phyloP scores from a whole-genome alignment of 2,329 filamentous ascomycete genomes.

The Metarhizium anisopliae region DNA sequence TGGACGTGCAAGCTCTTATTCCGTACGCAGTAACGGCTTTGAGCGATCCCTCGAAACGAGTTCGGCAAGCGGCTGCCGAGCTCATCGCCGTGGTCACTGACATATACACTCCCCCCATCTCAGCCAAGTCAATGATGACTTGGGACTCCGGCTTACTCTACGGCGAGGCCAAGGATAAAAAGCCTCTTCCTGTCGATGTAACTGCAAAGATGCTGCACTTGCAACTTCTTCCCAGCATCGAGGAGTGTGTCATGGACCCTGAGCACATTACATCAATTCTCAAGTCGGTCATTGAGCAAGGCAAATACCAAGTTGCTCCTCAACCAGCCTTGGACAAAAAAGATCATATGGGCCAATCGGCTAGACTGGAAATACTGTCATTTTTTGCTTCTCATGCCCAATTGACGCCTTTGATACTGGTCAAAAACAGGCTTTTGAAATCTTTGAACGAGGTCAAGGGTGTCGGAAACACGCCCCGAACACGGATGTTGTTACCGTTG shows the following conservation, averaged over 20 bases:
- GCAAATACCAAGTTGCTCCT: slow-evolving; percentile 27
- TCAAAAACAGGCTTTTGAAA: slow-evolving; percentile 65
- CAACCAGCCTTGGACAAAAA: slow-evolving; percentile 39
- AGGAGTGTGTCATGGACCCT: slow-evolving; percentile 78
- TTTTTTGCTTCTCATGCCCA: slow-evolving; percentile 68
- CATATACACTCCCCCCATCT: slow-evolving; percentile 30
- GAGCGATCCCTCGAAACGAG: slow-evolving; percentile 63
- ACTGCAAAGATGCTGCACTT: slow-evolving; percentile 52
- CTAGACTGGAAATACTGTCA: slow-evolving; percentile 55
- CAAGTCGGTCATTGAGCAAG: slow-evolving; percentile 28
- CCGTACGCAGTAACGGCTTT: slow-evolving; percentile 73
- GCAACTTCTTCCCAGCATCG: slow-evolving; percentile 64
- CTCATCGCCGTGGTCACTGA: slow-evolving; percentile 49
- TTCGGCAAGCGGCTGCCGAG: slow-evolving; percentile 67
- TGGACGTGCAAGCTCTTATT: slow-evolving; percentile 71
- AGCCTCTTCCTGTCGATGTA: slow-evolving; percentile 51
- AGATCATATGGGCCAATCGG: slow-evolving; percentile 46
- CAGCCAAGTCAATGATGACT: slow-evolving; percentile 30
- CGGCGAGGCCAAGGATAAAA: slow-evolving; percentile 34
- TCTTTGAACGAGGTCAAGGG: slow-evolving; percentile 65
- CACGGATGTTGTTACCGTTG: slow-evolving; percentile 66
- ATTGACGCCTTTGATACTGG: slow-evolving; percentile 55
- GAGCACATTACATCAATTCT: slow-evolving; percentile 60
- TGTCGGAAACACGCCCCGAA: slow-evolving; percentile 60
- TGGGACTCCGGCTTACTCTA: slow-evolving; percentile 64